Conservation (phyloP, 2,329 filamentous ascomycete genomes). For the Berkeleyomyces basicola region DNA sequence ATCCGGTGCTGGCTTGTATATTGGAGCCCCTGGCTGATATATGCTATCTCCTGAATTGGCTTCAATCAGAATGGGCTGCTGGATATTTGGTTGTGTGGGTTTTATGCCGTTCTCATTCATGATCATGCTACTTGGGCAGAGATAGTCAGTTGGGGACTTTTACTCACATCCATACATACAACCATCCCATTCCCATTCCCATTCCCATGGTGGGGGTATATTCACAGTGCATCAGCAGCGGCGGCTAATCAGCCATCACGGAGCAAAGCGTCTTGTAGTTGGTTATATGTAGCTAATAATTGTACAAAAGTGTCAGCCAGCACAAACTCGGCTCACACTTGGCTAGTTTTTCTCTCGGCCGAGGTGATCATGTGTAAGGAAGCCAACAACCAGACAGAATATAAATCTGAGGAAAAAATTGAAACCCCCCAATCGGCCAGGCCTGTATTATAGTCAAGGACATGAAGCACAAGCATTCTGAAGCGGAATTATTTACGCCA, state of each 20-base stretch:
- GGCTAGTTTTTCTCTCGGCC: background rate
- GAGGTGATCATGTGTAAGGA: background rate
- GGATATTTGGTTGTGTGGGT: background rate
- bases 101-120: background rate
- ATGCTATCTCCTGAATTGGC: background rate
- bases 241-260: background rate
- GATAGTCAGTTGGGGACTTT: too few relatives aligned
- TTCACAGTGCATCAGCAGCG: too few relatives aligned
- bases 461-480: background rate
- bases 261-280: too few relatives aligned
- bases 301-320: background rate
- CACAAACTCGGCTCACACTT: background rate
- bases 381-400: background rate
- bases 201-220: too few relatives aligned
- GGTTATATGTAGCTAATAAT: too few relatives aligned
- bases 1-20: background rate
- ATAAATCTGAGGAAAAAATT: background rate
- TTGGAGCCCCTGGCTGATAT: background rate
- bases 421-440: background rate
- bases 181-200: too few relatives aligned
- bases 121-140: too few relatives aligned
- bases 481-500: background rate
- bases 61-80: background rate
- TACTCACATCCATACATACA: too few relatives aligned
- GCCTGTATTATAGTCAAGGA: background rate